Base-by-base conservation (phyloP, 441 rosid genomes). In the Pelargonium australe region DNA sequence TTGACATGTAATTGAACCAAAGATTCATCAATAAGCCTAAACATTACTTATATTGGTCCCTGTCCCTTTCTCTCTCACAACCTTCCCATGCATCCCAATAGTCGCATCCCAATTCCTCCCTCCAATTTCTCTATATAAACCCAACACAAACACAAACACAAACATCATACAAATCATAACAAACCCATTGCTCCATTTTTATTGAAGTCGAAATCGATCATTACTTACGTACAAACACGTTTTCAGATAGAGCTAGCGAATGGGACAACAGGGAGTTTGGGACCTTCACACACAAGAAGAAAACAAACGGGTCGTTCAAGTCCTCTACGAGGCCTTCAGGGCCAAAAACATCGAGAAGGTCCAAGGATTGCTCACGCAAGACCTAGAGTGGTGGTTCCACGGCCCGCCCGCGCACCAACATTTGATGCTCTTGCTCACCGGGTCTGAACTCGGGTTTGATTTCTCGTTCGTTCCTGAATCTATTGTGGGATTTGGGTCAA, bases 311-410 rank as follows among this genome's bases (percentile, higher is more conserved):
- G 77, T 79, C 47, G 78, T 80, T 2, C 61, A 31, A 63, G 72
- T 77, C 77, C 79, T 80, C 8, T 83, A 83, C 57, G 74, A 70
- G 11, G 86, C 84, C 51, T 73, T 83, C n/a, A 67, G 10, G 55
- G n/a, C 53, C 5, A 73, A 53, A 7, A 79, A 81, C 72, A 81
- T 73, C 1, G 57, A 28, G 20, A 72, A 68, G 63, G 84, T 79
- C 53, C 79, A 80, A 63, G 73, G 67, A 8, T 62, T 75, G 63
- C 72, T 83, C 3, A 73, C 75, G 11, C 61, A 77, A 2, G 83
- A 83, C 75, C 83, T 81, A 11, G 86, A 81, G 70, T 81, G 86
- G 86, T 80, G 83, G 81, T 79, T 81, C 77, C 84, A 81, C 41
- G 83, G 84, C 12, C 86, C 86, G 0, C 86, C 86, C 0, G 4